Evolutionary conservation across 345 rosid species (phyloP), one percentile per base, ranked within the genome.

Genomic region (Mallotus nudiflorus): DNA sequence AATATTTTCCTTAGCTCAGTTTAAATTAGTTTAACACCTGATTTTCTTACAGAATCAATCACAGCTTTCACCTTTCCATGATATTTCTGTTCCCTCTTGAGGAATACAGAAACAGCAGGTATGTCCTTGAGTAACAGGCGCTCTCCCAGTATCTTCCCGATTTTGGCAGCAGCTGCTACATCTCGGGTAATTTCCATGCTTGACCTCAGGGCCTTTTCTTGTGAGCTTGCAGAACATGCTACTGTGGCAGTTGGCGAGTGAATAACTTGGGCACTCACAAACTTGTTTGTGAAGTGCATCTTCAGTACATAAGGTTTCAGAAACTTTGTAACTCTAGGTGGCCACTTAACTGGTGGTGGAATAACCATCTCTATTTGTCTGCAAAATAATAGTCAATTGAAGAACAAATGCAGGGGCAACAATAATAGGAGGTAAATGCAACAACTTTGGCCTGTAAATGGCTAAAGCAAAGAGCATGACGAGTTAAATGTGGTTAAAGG

Each of bases 61-160:
- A 92, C 91, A 33, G 93, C 97, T 67, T 88, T 91, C n/a, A 92
- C 87, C 76, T 95, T 92, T 42, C 96, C 96, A 28, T 95, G 99
- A 67, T 90, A 94, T 71, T 67, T 88, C 73, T 91, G 96, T 60
- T 88, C 94, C 74, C 85, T 87, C 77, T 86, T 87, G 69, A 87
- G 75, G 80, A 69, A 73, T 67, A 92, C 76, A 0, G 89, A 22
- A 40, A 95, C 81, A 29, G 96, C 97, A 18, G 97, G 97, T 31
- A 90, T 87, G 39, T 84, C 85, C 71, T 87, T 87, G 71, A 78
- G 80, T 77, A 86, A 80, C 59, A 90, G 83, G 19, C 93, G 88
- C 72, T 87, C 94, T 27, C 86, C 96, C 3, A 91, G 83, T 45
- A 91, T 72, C 77, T 89, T 93, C 69, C 97, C 96, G 33, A 88